These are phyloP conservation scores for Penicillium paxilli DNA, from an alignment of 495 filamentous ascomycete species.

Conservation along the genomic window DNA sequence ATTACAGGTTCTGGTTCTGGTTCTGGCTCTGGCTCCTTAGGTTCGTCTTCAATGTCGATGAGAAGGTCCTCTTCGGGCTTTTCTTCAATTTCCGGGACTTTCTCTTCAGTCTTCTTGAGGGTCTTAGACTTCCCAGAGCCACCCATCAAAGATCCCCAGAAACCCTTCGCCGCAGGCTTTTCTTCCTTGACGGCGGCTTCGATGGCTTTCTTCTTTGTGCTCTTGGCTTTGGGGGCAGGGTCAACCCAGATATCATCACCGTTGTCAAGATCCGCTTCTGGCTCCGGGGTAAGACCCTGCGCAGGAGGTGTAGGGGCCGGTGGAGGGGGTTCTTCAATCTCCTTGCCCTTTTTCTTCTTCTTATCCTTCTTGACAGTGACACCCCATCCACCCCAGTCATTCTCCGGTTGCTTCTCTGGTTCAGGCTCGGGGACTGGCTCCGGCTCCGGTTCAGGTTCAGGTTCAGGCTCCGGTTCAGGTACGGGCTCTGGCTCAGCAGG, in stretches of 20 bases:
- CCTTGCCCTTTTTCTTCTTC: constrained; percentile 45
- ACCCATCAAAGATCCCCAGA: constrained; percentile 47
- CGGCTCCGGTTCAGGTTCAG: constrained; percentile 26
- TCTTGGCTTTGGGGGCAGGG: constrained; percentile 32
- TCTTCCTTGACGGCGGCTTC: constrained; percentile 36
- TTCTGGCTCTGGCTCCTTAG: constrained; percentile 25
- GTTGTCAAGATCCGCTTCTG: constrained; percentile 27
- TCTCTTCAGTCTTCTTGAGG: constrained; percentile 34
- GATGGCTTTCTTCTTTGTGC: constrained; percentile 26
- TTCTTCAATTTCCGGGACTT: constrained; percentile 18
- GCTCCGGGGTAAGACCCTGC: constrained; percentile 46
- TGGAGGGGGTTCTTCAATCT: constrained; percentile 38
- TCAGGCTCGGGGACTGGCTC: constrained; percentile 38
- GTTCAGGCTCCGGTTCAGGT: constrained; percentile 20
- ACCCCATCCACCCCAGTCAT: constrained; percentile 40
- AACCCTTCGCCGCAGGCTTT: constrained; percentile 36
- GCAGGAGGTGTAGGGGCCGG: constrained; percentile 55
- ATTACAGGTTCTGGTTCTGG: constrained; percentile 10
- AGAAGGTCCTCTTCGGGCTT: constrained; percentile 26
- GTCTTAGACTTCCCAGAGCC: constrained; percentile 36
- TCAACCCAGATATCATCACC: constrained; percentile 40
- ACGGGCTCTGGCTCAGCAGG: constrained; percentile 12
- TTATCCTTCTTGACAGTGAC: constrained; percentile 44
- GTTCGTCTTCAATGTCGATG: constrained; percentile 36
- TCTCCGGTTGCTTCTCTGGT: constrained; percentile 23